Evolutionary conservation across 2,329 filamentous ascomycete species (phyloP).

Genomic region (Aspergillus fischeri): DNA sequence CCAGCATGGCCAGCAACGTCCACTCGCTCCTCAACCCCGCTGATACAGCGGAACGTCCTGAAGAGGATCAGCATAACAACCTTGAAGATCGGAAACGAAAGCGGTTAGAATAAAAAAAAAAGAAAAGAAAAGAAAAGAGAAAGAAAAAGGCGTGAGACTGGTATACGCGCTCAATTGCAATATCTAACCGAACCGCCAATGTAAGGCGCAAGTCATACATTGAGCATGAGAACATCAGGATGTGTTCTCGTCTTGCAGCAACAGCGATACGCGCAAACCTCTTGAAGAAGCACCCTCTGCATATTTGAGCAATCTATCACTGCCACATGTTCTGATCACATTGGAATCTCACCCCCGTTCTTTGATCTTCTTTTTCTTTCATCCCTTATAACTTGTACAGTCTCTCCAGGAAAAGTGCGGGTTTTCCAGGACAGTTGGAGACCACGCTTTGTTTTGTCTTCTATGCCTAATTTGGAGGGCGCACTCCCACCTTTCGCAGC

Average conservation of each 20-base stretch:
- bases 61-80: conserved; percentile 55
- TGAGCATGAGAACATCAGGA: not conserved
- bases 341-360: conserved; percentile 7
- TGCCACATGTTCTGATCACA: not conserved
- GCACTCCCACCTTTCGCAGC: not conserved
- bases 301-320: conserved; percentile 1
- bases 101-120: conserved; percentile 42
- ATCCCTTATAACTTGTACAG: conserved; percentile 11
- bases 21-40: conserved; percentile 65
- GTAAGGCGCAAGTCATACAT: conserved; percentile 3
- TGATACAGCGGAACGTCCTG: conserved; percentile 62
- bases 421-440: conserved; percentile 2
- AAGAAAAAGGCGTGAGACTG: conserved; percentile 14
- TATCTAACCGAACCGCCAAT: conserved; percentile 10
- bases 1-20: conserved; percentile 68
- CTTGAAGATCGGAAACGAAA: conserved; percentile 61
- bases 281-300: conserved; percentile 3
- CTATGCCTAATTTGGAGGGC: not conserved
- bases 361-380: conserved; percentile 1
- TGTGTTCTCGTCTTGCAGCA: not conserved
- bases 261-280: not conserved
- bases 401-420: conserved; percentile 1
- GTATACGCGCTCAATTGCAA: not conserved
- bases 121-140: conserved; percentile 14
- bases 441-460: conserved; percentile 3